Conservation (phyloP, 129 eudicot species). For the Helianthus annuus region HanXRQr2.0-SUNRISE NC_035449.2:29799941-29800440, state of each 20-base stretch:
- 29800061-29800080: constrained; percentile 90
- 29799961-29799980: constrained; percentile 29
- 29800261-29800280: constrained; percentile 12
- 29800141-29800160: not conserved
- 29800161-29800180: too few species aligned
- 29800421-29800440: too few species aligned
- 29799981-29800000: constrained; percentile 44
- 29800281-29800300: too few species aligned
- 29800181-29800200: not conserved
- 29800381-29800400: too few species aligned
- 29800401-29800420: too few species aligned
- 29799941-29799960: constrained; percentile 19
- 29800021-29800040: constrained; percentile 53
- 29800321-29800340: too few species aligned
- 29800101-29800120: constrained; percentile 41
- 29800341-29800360: too few species aligned
- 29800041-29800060: constrained; percentile 68
- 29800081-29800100: constrained; percentile 99
- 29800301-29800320: too few species aligned
- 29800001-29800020: constrained; percentile 85
- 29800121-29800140: not conserved
- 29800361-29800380: too few species aligned
- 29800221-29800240: not conserved
- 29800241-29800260: constrained; percentile 1
- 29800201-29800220: not conserved